Evolutionary conservation across 305 asterid genomes (phyloP), one percentile per base, ranked within the genome.

Genomic region (Rubia occidens): DNA sequence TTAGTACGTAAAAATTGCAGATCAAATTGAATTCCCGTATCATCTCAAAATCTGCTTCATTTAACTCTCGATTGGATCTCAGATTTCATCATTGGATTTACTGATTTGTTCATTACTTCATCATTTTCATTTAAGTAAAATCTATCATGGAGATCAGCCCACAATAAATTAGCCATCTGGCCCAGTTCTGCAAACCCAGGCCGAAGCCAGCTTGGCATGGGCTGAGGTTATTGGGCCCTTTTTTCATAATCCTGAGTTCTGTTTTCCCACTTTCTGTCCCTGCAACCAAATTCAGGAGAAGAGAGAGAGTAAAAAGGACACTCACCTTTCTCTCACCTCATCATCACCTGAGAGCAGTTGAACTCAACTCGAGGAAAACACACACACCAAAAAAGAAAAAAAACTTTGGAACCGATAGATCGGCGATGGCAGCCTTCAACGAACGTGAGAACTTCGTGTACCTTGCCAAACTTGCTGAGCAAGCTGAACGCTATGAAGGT

Each of bases 401-500:
- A 72, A 71, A 26, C 10, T 43, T 42, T 64, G 64, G 59, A 54
- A 47, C 18, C 56, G 20, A 55, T 55, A 60, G 79, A 81, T 83
- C 86, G 75, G 88, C 82, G 71, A 85, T 85, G 90, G 88, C 85
- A 68, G 77, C 86, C 69, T 77, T 85, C 68, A 68, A 84, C 62
- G 88, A 83, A 51, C 90, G 88, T 71, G 88, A 85, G 65, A 81
- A 80, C 72, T 77, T 83, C 67, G 86, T 83, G 53, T 83, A 85
- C 82, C 60, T 70, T 58, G 90, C 90, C 69, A 85, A 83, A 59
- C 87, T 83, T 61, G 86, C 87, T 78, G 89, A 85, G 86, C 88
- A 85, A 78, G 90, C 90, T 67, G 90, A 85, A 75, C 87, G 90
- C 43, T 85, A 85, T 71, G 90, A 85, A 37, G 90, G 90, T 85